phyloP scores from a whole-genome alignment of 192 early-diverging fungal genomes.

The Backusella morwellensis region DNA sequence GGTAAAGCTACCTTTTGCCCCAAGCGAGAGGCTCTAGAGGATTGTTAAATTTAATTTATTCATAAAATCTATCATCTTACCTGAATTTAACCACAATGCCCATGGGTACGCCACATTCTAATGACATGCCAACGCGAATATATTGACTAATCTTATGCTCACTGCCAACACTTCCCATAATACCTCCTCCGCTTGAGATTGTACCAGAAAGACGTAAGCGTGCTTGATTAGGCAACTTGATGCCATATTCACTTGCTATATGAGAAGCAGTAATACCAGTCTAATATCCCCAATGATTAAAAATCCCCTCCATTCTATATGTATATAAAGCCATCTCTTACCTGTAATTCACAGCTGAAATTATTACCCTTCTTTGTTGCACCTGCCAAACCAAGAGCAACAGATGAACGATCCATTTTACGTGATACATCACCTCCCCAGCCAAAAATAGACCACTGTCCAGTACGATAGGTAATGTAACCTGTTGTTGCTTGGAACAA shows the following conservation, averaged over 20 bases:
- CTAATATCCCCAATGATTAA: constrained; percentile 13
- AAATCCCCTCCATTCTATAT: not conserved
- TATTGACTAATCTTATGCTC: constrained; percentile 53
- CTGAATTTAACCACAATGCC: constrained; percentile 60
- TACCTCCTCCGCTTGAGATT: constrained; percentile 49
- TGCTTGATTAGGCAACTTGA: constrained; percentile 41
- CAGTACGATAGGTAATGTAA: constrained; percentile 75
- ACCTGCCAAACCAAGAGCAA: constrained; percentile 50
- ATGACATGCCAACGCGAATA: constrained; percentile 54
- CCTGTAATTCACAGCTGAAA: constrained; percentile 51
- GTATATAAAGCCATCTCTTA: not conserved
- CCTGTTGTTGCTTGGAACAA: constrained; percentile 67
- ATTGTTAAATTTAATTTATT: no score
- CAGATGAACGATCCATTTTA: constrained; percentile 41
- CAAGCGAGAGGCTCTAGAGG: constrained; percentile 47
- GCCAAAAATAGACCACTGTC: constrained; percentile 63
- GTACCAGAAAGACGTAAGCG: constrained; percentile 43
- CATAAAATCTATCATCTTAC: constrained; percentile 11
- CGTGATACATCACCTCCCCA: constrained; percentile 50
- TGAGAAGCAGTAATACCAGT: constrained; percentile 54
- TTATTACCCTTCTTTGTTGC: constrained; percentile 38
- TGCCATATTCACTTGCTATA: constrained; percentile 48
- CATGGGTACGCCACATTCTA: constrained; percentile 57
- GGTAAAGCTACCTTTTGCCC: constrained; percentile 69
- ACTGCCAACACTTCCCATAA: constrained; percentile 48